phyloP scores from a whole-genome alignment of 352 stramenopile genomes.

The Phytophthora cryptogea region DNA sequence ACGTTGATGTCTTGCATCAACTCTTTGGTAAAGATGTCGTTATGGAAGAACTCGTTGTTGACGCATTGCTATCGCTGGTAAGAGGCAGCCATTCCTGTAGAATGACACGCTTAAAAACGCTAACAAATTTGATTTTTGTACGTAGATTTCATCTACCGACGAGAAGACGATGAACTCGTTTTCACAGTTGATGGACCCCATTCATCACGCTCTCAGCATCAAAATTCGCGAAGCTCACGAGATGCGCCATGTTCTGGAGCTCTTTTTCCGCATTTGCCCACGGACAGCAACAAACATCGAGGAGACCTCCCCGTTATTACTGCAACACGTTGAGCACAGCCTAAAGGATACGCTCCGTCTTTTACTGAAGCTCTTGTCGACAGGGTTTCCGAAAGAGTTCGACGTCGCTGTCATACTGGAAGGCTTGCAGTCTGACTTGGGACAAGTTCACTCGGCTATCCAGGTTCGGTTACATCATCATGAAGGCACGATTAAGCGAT shows the following conservation, averaged over 20 bases:
- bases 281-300: constrained; percentile 74
- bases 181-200: constrained; percentile 56
- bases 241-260: constrained; percentile 72
- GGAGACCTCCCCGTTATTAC: constrained; percentile 70
- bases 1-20: constrained; percentile 55
- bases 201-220: constrained; percentile 65
- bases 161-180: constrained; percentile 63
- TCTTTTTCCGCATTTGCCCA: constrained; percentile 78
- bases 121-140: not conserved
- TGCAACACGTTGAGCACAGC: constrained; percentile 81
- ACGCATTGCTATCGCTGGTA: constrained; percentile 67
- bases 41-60: constrained; percentile 73
- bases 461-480: constrained; percentile 37
- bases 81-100: not conserved
- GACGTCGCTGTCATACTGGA: constrained; percentile 84
- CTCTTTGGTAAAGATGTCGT: constrained; percentile 69
- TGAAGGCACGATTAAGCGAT: not conserved
- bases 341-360: constrained; percentile 75
- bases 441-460: constrained; percentile 79
- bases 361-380: constrained; percentile 80
- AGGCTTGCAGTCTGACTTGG: constrained; percentile 69
- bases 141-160: constrained; percentile 53
- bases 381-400: constrained; percentile 83
- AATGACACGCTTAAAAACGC: not conserved
- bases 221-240: constrained; percentile 79